Evolutionary conservation across 345 rosid genomes (phyloP).

Genomic region (Hibiscus mutabilis): DNA sequence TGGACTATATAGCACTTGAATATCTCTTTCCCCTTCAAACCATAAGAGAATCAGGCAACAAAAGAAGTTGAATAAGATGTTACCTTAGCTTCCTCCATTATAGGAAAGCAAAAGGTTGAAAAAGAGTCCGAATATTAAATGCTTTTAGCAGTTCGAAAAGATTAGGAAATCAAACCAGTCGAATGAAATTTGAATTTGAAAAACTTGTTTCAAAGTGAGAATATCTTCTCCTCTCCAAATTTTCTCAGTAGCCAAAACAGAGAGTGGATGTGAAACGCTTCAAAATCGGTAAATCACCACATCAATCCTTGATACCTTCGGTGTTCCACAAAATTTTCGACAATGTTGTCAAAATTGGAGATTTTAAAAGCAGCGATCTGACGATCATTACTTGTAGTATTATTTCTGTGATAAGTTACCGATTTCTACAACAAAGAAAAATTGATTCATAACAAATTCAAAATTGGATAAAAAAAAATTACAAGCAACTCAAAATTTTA

Average conservation of each 20-base stretch:
- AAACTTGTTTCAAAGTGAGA: neutral
- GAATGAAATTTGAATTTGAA: neutral
- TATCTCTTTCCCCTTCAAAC: no score
- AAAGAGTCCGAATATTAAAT: neutral
- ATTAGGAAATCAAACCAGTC: neutral
- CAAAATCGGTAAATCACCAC: neutral
- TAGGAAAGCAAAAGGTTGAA: neutral
- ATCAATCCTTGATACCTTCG: neutral
- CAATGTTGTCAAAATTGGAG: neutral
- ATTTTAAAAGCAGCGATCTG: neutral
- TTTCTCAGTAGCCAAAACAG: neutral
- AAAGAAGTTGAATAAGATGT: neutral
- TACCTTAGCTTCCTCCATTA: constrained; percentile 12
- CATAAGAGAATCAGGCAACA: no score
- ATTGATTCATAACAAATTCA: neutral
- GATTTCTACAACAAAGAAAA: neutral
- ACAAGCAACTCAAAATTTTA: no score
- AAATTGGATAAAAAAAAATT: neutral
- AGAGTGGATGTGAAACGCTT: neutral
- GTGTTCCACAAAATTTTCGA: neutral
- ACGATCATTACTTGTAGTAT: neutral
- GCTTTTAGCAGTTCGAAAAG: neutral
- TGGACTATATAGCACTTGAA: no score
- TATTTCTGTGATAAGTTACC: neutral
- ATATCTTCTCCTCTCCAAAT: no score